Evolutionary conservation across 441 rosid species (phyloP).

Genomic region (Metrosideros polymorpha): DNA sequence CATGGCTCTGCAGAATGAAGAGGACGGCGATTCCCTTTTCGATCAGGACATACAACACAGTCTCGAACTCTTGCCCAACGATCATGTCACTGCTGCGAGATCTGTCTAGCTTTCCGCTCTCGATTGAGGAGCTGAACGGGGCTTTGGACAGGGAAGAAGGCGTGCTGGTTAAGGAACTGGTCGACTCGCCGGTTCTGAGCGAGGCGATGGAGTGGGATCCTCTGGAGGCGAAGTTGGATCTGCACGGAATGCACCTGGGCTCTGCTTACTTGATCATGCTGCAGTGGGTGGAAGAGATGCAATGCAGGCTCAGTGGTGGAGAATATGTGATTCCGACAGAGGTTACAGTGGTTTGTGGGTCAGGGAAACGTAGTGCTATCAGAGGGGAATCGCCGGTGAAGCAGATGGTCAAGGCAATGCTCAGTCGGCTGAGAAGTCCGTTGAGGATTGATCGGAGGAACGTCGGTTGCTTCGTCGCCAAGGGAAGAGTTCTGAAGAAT

Average conservation of each 20-base stretch:
- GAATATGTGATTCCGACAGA: constrained; percentile 36
- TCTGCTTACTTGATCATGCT: constrained; percentile 63
- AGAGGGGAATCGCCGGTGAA: constrained; percentile 73
- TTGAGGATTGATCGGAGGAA: constrained; percentile 66
- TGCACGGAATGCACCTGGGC: constrained; percentile 76
- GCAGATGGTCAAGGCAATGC: constrained; percentile 37
- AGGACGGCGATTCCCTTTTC: constrained; percentile 38
- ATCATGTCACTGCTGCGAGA: constrained; percentile 26
- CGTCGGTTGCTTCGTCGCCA: constrained; percentile 61
- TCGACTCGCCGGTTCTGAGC: constrained; percentile 34
- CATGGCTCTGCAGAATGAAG: constrained; percentile 58
- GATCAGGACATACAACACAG: constrained; percentile 61
- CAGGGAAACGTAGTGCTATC: constrained; percentile 55
- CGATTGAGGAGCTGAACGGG: constrained; percentile 27
- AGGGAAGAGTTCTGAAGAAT: constrained; percentile 50
- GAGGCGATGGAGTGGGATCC: constrained; percentile 45
- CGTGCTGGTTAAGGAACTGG: constrained; percentile 39
- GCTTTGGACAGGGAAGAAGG: constrained; percentile 38
- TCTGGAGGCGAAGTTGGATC: constrained; percentile 56
- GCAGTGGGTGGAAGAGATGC: constrained; percentile 64
- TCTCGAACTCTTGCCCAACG: constrained; percentile 55
- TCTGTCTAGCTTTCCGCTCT: constrained; percentile 24
- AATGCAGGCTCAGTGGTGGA: constrained; percentile 23
- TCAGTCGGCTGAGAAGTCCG: constrained; percentile 41
- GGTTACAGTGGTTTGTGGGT: constrained; percentile 59